Evolutionary conservation across 2,329 filamentous ascomycete species (phyloP), one percentile per base, ranked within the genome.

Genomic region (Curvularia eragrostidis): DNA sequence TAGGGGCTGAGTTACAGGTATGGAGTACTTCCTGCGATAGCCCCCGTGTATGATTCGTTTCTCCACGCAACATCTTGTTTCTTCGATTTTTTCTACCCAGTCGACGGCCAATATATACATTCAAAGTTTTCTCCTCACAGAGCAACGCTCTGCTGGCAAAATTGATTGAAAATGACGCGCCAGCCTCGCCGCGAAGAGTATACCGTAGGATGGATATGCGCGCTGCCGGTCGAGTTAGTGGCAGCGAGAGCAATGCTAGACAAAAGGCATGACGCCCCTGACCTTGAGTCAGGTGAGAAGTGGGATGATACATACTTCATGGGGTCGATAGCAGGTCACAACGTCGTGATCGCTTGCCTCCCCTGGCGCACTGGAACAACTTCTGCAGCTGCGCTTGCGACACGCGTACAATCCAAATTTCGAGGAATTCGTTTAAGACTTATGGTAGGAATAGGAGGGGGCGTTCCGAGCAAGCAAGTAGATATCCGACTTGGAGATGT

Each of bases 371-470:
- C 71, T 39, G 78, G 78, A 12, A 78, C 56, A 9, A 72, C 54
- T 43, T 54, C 73, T 3, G 74, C 77, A 1, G 74, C 77, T 9
- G 63, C 62, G 2, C 72, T 75, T 2, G 73, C 72, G 1, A 69
- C 57, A 23, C 59, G 71, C 18, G 74, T 79, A 66, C 52, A 54
- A 13, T 49, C 60, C 5, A 70, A 68, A 4, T 80, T 79, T 56
- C 56, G 48, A 5, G 38, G 21, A 1, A 76, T 80, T 30, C 69
- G 63, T 19, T 69, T 81, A 38, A 74, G 73, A 2, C 66, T 83
- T 1, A 74, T 83, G 71, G 79, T 82, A 0, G 80, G 80, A 18
- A 77, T 82, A 36, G 79, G 77, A 0, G 75, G 76, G 26, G 68
- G 68, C 21, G 67, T 69, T n/a, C 64, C 66, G 9, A 62, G 58